Evolutionary conservation across 768 basidiomycete genomes (phyloP).

Genomic region (Strobilomyces dryophilus): DNA sequence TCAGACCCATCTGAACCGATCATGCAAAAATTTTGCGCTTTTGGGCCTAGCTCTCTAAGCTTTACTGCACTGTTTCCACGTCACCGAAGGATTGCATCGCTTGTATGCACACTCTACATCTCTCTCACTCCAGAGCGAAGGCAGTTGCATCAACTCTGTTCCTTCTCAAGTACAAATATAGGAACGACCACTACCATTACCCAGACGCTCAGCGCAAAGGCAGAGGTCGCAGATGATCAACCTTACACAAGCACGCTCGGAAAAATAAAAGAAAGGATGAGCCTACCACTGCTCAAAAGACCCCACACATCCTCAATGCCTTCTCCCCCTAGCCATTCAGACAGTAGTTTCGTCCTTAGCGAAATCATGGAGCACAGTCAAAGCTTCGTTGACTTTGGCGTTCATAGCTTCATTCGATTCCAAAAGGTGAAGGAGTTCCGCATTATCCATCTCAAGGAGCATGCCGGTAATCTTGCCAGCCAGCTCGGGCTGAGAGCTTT

Average conservation of each 20-base stretch:
- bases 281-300: constrained; percentile 38
- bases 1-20: no score
- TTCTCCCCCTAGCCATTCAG: not conserved
- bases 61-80: no score
- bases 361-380: constrained; percentile 86
- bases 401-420: constrained; percentile 80
- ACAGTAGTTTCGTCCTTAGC: constrained; percentile 36
- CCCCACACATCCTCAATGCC: constrained; percentile 13
- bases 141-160: constrained; percentile 59
- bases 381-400: constrained; percentile 89
- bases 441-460: constrained; percentile 98
- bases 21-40: no score
- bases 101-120: no score
- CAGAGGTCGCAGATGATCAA: constrained; percentile 37
- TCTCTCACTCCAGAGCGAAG: constrained; percentile 31
- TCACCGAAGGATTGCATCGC: no score
- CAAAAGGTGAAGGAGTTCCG: constrained; percentile 85
- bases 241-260: constrained; percentile 31
- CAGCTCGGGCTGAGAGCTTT: constrained; percentile 80
- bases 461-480: constrained; percentile 99
- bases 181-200: constrained; percentile 52
- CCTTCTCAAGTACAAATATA: constrained; percentile 47
- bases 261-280: constrained; percentile 44
- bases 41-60: no score
- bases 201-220: constrained; percentile 38